Percentiles rank a stretch among this genome's conserved stretches.
phyloP scores from a whole-genome alignment of 2,329 filamentous ascomycete species.

The Dothiorella sarmentorum region DNA sequence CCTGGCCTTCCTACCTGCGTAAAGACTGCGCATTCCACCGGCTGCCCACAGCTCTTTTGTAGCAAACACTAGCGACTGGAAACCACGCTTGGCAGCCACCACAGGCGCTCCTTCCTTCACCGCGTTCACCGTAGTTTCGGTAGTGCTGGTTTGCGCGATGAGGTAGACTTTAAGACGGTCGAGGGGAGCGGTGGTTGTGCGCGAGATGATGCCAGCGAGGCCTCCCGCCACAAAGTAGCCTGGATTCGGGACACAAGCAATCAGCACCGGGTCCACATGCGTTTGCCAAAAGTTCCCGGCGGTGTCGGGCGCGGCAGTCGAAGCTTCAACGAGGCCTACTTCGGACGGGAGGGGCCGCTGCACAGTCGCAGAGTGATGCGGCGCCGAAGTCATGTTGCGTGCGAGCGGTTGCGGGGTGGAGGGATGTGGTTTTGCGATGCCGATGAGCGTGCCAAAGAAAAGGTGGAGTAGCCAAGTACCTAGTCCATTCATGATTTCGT shows the following conservation, averaged over 20 bases:
- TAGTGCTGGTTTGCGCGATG: constrained; percentile 77
- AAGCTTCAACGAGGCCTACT: constrained; percentile 21
- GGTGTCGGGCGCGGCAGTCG: constrained; percentile 23
- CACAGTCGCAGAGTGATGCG: constrained; percentile 29
- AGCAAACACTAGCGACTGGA: constrained; percentile 68
- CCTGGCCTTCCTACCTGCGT: constrained; percentile 65
- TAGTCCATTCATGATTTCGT: constrained; percentile 89
- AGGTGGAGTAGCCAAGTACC: constrained; percentile 78
- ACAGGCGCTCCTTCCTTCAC: constrained; percentile 68
- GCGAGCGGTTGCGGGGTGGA: constrained; percentile 24
- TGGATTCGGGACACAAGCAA: constrained; percentile 71
- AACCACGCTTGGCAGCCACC: constrained; percentile 62
- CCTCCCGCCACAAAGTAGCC: constrained; percentile 98
- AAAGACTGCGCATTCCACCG: constrained; percentile 84
- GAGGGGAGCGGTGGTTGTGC: constrained; percentile 91
- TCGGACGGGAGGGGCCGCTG: constrained; percentile 26
- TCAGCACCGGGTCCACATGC: constrained; percentile 47
- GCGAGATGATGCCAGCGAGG: constrained; percentile 87
- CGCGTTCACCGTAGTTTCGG: constrained; percentile 59
- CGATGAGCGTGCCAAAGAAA: constrained; percentile 73
- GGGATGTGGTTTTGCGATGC: constrained; percentile 56
- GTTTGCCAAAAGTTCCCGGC: constrained; percentile 23
- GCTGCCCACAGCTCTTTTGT: constrained; percentile 76
- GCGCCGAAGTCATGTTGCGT: constrained; percentile 23
- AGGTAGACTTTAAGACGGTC: constrained; percentile 97